Base-by-base conservation (phyloP, 495 filamentous ascomycete genomes). In the Penicillium angulare region DNA sequence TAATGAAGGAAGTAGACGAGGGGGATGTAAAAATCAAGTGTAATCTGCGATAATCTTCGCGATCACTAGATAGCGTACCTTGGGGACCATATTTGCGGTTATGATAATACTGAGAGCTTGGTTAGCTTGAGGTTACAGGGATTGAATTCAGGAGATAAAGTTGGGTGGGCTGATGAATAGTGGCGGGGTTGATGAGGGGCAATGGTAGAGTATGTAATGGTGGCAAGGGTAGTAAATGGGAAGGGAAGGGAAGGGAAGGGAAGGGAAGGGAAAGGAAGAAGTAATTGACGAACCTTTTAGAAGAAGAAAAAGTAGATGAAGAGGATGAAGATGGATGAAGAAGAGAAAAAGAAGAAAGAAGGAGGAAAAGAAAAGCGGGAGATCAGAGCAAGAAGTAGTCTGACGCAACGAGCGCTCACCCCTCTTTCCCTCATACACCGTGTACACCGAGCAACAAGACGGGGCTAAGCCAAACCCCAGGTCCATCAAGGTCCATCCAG, bases 331-430 rank as follows among this genome's bases (percentile, higher is more conserved):
- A 62, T 45, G 31, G 43, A 38, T 49, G 38, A 50, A 35, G 44
- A 35, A 47, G 38, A 53, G 42, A 56, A 50, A 59, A 56, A 54
- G 22, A 35, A 54, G 50, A 41, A 54, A 51, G 51, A 50, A 50
- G 40, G 47, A 34, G 33, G 23, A 50, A 48, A 47, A 51, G 53
- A 49, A 35, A 40, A 26, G 22, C 26, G 52, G 50, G 45, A 49
- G 23, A 36, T 27, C 13, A 10, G 49, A 62, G 31, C 43, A 48
- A 43, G 41, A 53, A 52, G 43, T 56, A 49, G 59, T 67, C 68
- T 76, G 70, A 76, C 73, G 72, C 72, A 76, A 76, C 70, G 54
- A 55, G 60, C 51, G 63, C 59, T 71, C 68, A 72, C 64, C 47
- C 53, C 53, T 49, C 38, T 42, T 47, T 36, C 43, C 34, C 43